phyloP scores from a whole-genome alignment of 768 basidiomycete species.

The Candolleomyces efflorescens region DNA sequence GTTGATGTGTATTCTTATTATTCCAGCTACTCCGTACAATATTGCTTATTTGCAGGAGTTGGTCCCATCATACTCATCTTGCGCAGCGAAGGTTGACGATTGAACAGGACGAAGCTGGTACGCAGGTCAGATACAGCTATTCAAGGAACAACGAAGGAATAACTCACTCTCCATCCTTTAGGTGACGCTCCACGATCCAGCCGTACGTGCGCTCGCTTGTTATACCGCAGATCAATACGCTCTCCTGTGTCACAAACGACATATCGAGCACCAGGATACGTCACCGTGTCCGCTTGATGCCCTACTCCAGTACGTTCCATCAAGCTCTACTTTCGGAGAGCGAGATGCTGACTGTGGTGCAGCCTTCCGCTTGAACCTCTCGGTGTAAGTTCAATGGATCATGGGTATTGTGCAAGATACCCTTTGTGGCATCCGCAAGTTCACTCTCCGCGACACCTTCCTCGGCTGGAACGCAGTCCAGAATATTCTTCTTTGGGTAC shows the following conservation, averaged over 20 bases:
- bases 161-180: slow-evolving; percentile 97
- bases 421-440: slow-evolving; percentile 94
- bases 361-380: slow-evolving; percentile 98
- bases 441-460: slow-evolving; percentile 93
- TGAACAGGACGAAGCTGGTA: slow-evolving; percentile 84
- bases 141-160: background rate
- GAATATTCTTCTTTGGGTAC: slow-evolving; percentile 97
- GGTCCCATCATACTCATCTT: slow-evolving; percentile 99
- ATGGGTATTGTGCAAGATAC: slow-evolving; percentile 99
- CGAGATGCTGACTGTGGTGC: slow-evolving; percentile 5
- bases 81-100: slow-evolving; percentile 96
- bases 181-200: slow-evolving; percentile 96
- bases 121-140: slow-evolving; percentile 3
- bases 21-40: slow-evolving; percentile 92
- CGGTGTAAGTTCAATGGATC: slow-evolving; percentile 66
- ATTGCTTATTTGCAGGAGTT: slow-evolving; percentile 91
- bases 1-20: slow-evolving; percentile 7
- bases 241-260: slow-evolving; percentile 97
- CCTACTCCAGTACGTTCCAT: slow-evolving; percentile 84
- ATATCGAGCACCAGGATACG: slow-evolving; percentile 99
- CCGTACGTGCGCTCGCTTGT: slow-evolving; percentile 94
- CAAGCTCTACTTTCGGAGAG: slow-evolving; percentile 3
- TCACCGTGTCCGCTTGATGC: slow-evolving; percentile 95
- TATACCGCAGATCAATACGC: slow-evolving; percentile 93
- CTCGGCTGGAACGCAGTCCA: slow-evolving; percentile 95